Conservation (phyloP, 805 yeast genomes). For the Blastobotrys attinorum region DNA sequence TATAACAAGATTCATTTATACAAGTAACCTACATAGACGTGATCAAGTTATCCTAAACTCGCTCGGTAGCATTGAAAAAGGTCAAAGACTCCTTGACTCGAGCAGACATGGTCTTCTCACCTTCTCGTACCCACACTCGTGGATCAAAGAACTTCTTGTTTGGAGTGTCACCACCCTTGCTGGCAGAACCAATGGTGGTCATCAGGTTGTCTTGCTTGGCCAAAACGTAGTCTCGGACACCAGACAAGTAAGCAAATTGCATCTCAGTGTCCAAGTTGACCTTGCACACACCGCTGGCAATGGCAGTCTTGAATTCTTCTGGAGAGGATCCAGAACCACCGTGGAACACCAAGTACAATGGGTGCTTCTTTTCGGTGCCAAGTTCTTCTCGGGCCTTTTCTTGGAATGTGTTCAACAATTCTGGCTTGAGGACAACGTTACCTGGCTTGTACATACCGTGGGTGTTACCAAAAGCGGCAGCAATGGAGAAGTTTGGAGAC, state of each 20-base stretch:
- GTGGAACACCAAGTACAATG: conserved; percentile 97
- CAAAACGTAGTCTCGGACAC: conserved; percentile 96
- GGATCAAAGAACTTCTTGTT: conserved; percentile 99
- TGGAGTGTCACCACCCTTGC: conserved; percentile 98
- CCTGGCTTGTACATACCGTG: conserved; percentile 99
- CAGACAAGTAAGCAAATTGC: conserved; percentile 93
- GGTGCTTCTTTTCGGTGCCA: conserved; percentile 46
- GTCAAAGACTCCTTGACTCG: conserved; percentile 82
- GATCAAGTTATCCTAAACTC: too few relatives aligned
- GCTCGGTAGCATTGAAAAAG: too few relatives aligned
- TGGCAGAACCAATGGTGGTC: conserved; percentile 95
- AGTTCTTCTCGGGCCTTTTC: conserved; percentile 67
- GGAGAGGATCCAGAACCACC: conserved; percentile 99
- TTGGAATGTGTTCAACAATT: conserved; percentile 94
- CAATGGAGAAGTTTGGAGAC: conserved; percentile 97
- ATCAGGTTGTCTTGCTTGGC: conserved; percentile 90
- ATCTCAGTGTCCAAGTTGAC: conserved; percentile 99
- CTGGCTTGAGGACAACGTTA: conserved; percentile 89
- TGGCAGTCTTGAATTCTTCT: conserved; percentile 85
- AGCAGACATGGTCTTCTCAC: conserved; percentile 94
- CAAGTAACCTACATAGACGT: too few relatives aligned
- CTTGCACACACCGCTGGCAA: conserved; percentile 92
- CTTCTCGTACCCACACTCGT: conserved; percentile 99
- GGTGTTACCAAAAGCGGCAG: conserved; percentile 98
- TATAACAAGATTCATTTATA: too few relatives aligned